Evolutionary conservation across 1,284 basidiomycete genomes (phyloP).

Genomic region (Gomphus bonarii): DNA sequence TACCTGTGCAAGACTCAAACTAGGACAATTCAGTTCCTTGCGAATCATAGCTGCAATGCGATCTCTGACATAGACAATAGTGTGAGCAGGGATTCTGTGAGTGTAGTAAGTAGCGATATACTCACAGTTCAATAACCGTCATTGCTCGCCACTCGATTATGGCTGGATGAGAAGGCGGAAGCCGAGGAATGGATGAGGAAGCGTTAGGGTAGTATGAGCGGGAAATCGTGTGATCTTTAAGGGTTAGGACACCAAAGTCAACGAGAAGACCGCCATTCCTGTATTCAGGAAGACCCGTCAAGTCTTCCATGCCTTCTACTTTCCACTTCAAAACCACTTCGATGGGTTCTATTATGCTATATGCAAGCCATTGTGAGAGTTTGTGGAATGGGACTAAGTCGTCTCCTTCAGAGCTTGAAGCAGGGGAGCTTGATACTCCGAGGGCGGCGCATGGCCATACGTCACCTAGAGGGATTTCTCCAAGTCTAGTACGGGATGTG

Average conservation of each 20-base stretch:
- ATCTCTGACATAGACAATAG: constrained; percentile 44
- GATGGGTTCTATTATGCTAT: constrained; percentile 79
- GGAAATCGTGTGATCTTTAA: constrained; percentile 42
- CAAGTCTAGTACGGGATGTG: constrained; percentile 56
- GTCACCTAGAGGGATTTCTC: constrained; percentile 69
- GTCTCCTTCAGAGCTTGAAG: constrained; percentile 34
- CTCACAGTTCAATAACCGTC: constrained; percentile 85
- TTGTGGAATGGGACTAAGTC: constrained; percentile 92
- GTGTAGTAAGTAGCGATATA: constrained; percentile 13
- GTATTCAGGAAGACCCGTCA: constrained; percentile 85
- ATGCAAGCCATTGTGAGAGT: constrained; percentile 87
- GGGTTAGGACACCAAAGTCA: constrained; percentile 69
- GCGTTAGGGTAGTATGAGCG: constrained; percentile 32
- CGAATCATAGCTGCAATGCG: constrained; percentile 69
- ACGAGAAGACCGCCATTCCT: constrained; percentile 86
- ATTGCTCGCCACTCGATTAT: constrained; percentile 94
- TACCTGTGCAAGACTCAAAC: constrained; percentile 74
- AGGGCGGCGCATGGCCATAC: constrained; percentile 78
- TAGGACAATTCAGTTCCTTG: constrained; percentile 35
- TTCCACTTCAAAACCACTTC: constrained; percentile 70
- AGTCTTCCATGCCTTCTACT: constrained; percentile 62
- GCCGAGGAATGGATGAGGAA: constrained; percentile 45
- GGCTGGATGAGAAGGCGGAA: constrained; percentile 73
- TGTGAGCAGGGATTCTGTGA: not conserved
- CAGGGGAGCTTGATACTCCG: constrained; percentile 17